A percentile compares a stretch with the other conserved stretches of the same genome.
Evolutionary conservation across 805 yeast genomes (phyloP).

Genomic region (Yamadazyma akitaensis): DNA sequence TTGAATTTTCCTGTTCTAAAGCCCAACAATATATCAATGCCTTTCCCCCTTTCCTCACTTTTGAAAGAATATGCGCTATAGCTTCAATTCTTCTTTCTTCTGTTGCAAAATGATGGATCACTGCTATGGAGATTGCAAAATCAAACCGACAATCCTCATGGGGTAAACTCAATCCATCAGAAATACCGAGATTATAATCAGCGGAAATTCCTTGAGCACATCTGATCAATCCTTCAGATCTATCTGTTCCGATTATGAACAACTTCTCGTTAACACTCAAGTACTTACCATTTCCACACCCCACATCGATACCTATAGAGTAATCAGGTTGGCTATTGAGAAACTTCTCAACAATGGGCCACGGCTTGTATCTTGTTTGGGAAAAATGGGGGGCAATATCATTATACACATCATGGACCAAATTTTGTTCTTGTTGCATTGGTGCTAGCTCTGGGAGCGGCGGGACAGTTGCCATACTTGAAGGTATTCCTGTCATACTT

Average conservation of each 20-base stretch:
- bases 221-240: constrained; percentile 63
- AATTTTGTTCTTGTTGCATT: constrained; percentile 61
- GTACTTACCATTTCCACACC: constrained; percentile 97
- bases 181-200: constrained; percentile 58
- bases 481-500: background rate
- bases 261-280: constrained; percentile 66
- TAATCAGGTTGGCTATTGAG: constrained; percentile 48
- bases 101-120: constrained; percentile 92
- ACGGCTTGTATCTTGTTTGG: constrained; percentile 90
- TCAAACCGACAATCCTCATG: constrained; percentile 46
- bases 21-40: constrained; percentile 96
- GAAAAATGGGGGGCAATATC: constrained; percentile 93
- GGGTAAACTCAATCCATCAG: constrained; percentile 70
- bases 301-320: constrained; percentile 83
- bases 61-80: constrained; percentile 61
- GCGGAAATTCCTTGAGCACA: constrained; percentile 53
- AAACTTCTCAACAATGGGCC: constrained; percentile 90
- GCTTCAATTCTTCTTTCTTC: constrained; percentile 75
- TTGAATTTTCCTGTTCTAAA: constrained; percentile 78
- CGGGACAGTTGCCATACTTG: constrained; percentile 8
- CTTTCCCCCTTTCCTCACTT: constrained; percentile 57
- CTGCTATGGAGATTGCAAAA: constrained; percentile 94
- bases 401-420: constrained; percentile 90
- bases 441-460: constrained; percentile 36
- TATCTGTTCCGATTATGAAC: constrained; percentile 69